phyloP scores from a whole-genome alignment of 345 rosid genomes.

The Pugionium cornutum region DNA sequence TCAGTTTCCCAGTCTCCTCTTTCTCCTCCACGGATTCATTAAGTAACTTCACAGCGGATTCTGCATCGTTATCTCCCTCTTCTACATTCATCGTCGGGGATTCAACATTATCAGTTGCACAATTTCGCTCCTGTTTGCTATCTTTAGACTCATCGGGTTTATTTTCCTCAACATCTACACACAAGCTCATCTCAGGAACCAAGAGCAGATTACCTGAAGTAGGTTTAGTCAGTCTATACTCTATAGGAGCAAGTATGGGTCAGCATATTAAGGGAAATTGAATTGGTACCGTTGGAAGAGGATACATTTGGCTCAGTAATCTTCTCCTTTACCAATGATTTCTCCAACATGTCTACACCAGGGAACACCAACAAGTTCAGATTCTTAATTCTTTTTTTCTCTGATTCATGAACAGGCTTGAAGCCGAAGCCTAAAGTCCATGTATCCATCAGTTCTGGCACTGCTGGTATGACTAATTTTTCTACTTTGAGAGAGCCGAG shows the following conservation, averaged over 20 bases:
- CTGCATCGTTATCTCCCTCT: constrained; percentile 12
- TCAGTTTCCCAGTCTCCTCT: constrained; percentile 12
- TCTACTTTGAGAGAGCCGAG: constrained; percentile 67
- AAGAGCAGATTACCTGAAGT: constrained; percentile 38
- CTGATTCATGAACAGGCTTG: constrained; percentile 50
- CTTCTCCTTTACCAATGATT: constrained; percentile 47
- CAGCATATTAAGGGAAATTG: constrained; percentile 3
- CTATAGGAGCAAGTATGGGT: neutral
- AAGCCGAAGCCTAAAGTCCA: constrained; percentile 94
- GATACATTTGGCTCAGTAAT: constrained; percentile 30
- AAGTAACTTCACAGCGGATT: constrained; percentile 7
- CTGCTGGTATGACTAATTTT: constrained; percentile 90
- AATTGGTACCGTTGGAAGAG: constrained; percentile 44
- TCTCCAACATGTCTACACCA: constrained; percentile 86
- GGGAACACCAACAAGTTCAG: constrained; percentile 83
- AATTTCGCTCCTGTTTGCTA: constrained; percentile 20
- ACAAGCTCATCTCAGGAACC: constrained; percentile 34
- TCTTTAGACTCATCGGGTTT: constrained; percentile 26
- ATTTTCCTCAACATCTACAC: constrained; percentile 24
- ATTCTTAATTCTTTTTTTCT: constrained; percentile 52
- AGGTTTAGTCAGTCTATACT: constrained; percentile 12
- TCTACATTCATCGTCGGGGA: constrained; percentile 12
- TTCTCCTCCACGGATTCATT: constrained; percentile 10
- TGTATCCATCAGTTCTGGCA: constrained; percentile 76
- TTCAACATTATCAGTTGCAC: constrained; percentile 40